These are phyloP conservation scores for Diaporthe sp. DNA, from an alignment of 2,329 filamentous ascomycete species.

Conservation along the genomic window DNA sequence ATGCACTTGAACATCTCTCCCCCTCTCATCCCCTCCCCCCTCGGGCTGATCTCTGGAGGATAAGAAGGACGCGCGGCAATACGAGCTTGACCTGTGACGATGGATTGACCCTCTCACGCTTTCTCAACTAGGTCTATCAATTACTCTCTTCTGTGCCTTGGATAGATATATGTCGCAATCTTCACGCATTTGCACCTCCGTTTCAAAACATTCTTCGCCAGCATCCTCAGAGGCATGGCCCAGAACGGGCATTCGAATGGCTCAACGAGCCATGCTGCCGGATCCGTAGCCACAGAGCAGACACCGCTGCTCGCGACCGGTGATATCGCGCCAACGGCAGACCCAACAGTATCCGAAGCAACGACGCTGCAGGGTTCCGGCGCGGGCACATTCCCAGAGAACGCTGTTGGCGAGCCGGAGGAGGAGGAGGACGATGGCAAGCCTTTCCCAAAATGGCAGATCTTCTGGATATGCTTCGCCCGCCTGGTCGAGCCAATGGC, in stretches of 20 bases:
- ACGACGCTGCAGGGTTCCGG: constrained; percentile 41
- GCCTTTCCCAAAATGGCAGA: constrained; percentile 73
- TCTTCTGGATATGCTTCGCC: constrained; percentile 80
- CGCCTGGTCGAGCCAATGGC: constrained; percentile 81
- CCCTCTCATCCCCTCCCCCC: neutral
- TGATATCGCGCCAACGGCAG: constrained; percentile 41
- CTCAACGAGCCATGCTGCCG: neutral
- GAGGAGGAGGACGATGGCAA: constrained; percentile 50
- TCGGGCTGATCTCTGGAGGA: constrained; percentile 4
- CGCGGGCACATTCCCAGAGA: constrained; percentile 38
- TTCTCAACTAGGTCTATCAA: neutral
- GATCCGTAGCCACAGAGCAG: constrained; percentile 45
- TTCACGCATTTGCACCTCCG: neutral
- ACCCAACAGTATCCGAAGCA: constrained; percentile 42
- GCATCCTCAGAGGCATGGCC: neutral
- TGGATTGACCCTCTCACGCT: constrained; percentile 6
- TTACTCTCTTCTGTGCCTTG: neutral
- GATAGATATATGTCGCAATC: neutral
- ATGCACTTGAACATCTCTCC: neutral
- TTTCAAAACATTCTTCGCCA: neutral
- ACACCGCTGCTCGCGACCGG: constrained; percentile 49
- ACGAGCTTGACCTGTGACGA: neutral
- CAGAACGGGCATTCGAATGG: constrained; percentile 9
- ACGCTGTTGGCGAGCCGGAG: constrained; percentile 28
- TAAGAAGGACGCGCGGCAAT: neutral